These are phyloP conservation scores for Fraxinus excelsior DNA, from an alignment of 257 asterid species.

Conservation along the genomic window DNA sequence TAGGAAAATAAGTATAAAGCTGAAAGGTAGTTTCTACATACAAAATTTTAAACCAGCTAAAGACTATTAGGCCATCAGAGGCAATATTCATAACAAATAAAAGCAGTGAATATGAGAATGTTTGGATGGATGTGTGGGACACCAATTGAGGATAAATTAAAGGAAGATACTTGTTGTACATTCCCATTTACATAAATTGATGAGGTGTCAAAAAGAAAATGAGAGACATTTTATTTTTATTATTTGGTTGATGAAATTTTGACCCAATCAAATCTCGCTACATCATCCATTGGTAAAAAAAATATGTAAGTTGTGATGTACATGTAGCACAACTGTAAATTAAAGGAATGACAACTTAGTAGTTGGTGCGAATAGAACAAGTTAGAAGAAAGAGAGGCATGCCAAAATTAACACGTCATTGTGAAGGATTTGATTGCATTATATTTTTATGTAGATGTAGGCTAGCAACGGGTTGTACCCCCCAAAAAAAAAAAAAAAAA, in stretches of 20 bases:
- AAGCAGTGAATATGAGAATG: not conserved
- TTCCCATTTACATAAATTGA: no score
- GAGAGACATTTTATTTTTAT: no score
- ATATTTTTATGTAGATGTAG: not conserved
- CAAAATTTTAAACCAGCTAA: not conserved
- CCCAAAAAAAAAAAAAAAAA: not conserved
- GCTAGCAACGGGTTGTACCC: not conserved
- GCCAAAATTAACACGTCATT: not conserved
- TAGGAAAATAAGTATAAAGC: not conserved
- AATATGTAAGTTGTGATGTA: no score
- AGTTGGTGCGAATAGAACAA: not conserved
- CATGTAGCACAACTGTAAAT: not conserved
- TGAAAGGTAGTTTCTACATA: not conserved
- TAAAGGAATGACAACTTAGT: not conserved
- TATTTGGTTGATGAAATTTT: no score
- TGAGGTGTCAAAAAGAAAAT: no score
- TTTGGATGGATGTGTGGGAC: not conserved
- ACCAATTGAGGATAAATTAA: not conserved
- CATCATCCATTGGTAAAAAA: no score
- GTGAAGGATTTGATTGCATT: not conserved
- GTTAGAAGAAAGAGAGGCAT: not conserved
- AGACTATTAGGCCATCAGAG: not conserved
- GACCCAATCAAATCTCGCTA: no score
- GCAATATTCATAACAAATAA: not conserved
- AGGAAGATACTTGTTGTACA: not conserved